Evolutionary conservation across 768 basidiomycete species (phyloP).

Genomic region (Krasilnikovozyma curviuscula): DNA sequence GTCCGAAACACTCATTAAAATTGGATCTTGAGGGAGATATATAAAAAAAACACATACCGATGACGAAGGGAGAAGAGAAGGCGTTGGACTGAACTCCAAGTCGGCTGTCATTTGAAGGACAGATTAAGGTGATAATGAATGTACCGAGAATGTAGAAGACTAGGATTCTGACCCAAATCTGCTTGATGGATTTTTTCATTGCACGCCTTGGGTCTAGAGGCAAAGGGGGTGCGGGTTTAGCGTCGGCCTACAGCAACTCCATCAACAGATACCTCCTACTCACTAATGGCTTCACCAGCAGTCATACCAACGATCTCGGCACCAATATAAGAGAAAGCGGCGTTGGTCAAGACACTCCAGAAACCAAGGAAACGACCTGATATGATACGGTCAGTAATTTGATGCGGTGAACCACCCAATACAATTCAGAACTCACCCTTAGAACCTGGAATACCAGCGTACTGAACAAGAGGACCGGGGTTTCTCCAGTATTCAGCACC

Average conservation of each 20-base stretch:
- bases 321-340: constrained; percentile 79
- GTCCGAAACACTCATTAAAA: no score
- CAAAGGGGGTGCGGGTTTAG: constrained; percentile 44
- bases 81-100: constrained; percentile 45
- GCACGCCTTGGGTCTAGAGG: no score
- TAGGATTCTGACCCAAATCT: constrained; percentile 55
- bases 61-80: constrained; percentile 71
- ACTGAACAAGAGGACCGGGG: constrained; percentile 73
- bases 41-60: no score
- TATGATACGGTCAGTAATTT: neutral
- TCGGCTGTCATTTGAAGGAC: constrained; percentile 15
- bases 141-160: constrained; percentile 44
- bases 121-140: constrained; percentile 55
- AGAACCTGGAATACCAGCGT: constrained; percentile 36
- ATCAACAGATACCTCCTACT: no score
- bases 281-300: constrained; percentile 22
- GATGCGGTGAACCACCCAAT: neutral
- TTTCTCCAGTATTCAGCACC: constrained; percentile 72
- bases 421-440: constrained; percentile 44
- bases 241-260: no score
- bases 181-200: constrained; percentile 49
- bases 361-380: constrained; percentile 32
- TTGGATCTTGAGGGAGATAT: no score
- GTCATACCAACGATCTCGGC: constrained; percentile 62
- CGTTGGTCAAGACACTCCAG: constrained; percentile 52